Evolutionary conservation across 1,139 yeast species (phyloP).

Genomic region (Meyerozyma sp.): DNA sequence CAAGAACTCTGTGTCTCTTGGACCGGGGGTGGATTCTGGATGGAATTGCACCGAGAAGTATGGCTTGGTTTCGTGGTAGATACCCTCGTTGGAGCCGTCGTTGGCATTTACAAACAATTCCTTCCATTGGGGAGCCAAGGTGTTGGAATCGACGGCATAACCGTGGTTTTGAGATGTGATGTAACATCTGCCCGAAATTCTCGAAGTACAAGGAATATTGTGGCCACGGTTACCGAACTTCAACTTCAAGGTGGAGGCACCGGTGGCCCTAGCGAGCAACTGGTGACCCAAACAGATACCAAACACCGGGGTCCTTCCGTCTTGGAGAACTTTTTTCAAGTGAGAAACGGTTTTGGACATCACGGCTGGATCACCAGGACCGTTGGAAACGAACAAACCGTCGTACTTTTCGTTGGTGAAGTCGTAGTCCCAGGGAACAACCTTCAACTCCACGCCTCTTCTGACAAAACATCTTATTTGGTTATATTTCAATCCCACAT

Average conservation of each 20-base stretch:
- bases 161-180: conserved; percentile 99
- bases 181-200: conserved; percentile 93
- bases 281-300: conserved; percentile 99
- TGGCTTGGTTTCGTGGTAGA: conserved; percentile 82
- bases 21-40: conserved; percentile 99
- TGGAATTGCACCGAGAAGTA: conserved; percentile 99
- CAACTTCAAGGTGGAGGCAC: conserved; percentile 86
- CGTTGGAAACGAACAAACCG: conserved; percentile 94
- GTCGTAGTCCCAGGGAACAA: conserved; percentile 95
- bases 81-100: conserved; percentile 98
- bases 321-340: conserved; percentile 51
- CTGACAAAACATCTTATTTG: conserved; percentile 95
- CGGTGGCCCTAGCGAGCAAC: conserved; percentile 90
- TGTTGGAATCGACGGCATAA: conserved; percentile 83
- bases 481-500: conserved; percentile 97
- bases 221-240: conserved; percentile 99
- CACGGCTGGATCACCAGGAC: conserved; percentile 98
- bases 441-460: conserved; percentile 93
- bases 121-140: conserved; percentile 80
- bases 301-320: conserved; percentile 73
- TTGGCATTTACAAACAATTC: conserved; percentile 94
- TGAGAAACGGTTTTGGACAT: conserved; percentile 61
- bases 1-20: conserved; percentile 96
- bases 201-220: conserved; percentile 95
- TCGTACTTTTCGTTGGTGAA: conserved; percentile 74